Evolutionary conservation across 2,329 filamentous ascomycete species (phyloP).

Genomic region (Rutstroemia sp.): DNA sequence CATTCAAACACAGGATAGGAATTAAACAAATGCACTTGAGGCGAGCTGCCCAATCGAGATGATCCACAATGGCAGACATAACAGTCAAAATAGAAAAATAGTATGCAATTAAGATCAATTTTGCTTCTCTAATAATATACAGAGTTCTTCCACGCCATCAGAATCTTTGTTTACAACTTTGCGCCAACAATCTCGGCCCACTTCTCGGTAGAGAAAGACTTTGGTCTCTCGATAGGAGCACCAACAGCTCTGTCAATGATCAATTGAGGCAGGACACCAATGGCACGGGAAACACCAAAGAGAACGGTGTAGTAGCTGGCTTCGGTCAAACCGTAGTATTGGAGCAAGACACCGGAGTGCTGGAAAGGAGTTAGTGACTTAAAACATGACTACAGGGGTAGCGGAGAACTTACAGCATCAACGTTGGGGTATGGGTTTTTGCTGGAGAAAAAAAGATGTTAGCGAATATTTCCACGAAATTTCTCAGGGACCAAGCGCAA

Average conservation of each 20-base stretch:
- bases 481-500: neutral
- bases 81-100: no score
- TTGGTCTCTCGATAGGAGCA: slow-evolving; percentile 95
- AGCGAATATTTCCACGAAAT: neutral
- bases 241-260: slow-evolving; percentile 99
- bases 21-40: no score
- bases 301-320: slow-evolving; percentile 99
- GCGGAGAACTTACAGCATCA: slow-evolving; percentile 50
- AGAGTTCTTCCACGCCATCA: no score
- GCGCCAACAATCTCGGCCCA: slow-evolving; percentile 89
- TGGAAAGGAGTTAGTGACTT: neutral
- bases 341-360: slow-evolving; percentile 96
- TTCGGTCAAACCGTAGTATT: slow-evolving; percentile 99
- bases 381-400: neutral
- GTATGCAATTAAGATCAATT: no score
- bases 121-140: no score
- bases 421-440: slow-evolving; percentile 95
- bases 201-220: slow-evolving; percentile 96
- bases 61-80: no score
- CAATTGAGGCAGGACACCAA: slow-evolving; percentile 97
- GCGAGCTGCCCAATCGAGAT: no score
- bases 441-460: neutral
- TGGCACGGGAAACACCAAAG: slow-evolving; percentile 95
- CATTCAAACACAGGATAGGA: no score
- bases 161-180: slow-evolving; percentile 60